Evolutionary conservation across 2,329 filamentous ascomycete genomes (phyloP), one percentile per base, ranked within the genome.

Genomic region (Fusarium sp.): DNA sequence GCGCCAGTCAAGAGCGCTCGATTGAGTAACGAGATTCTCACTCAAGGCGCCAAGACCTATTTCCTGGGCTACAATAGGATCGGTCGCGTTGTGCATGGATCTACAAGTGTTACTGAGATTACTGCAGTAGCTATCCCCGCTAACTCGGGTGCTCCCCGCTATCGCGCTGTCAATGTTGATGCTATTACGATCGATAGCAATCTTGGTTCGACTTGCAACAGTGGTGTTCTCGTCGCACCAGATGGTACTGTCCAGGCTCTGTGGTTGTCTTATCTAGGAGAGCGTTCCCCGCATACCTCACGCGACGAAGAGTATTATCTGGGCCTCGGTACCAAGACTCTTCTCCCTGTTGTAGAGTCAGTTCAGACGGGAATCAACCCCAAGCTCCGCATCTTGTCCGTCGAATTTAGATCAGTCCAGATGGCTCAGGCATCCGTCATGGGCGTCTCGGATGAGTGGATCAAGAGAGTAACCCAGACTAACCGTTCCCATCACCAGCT

Each of bases 11-110:
- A 94, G 82, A 95, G 92, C 67, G 96, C 96, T 6, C 92, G 88
- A 72, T 85, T 99, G 48, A 93, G 93, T 74, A 89, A 85, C 8
- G 88, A 92, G 56, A 89, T 90, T 72, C 93, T 98, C 76, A 94
- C 93, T 50, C 96, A 98, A 81, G 96, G 96, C 35, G 93, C 94
- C 47, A 91, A 95, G 58, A 97, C 94, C 0, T 94, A 97, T 70
- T 99, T 99, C 80, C 91, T 99, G 66, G 96, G 96, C n/a, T 96
- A 97, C 82, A 99, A 99, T 76, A 90, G 96, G 70, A 98, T 97
- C 69, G 91, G 95, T 63, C 89, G 95, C 35, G 93, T 97, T 39
- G 95, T 98, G 6, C 93, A 97, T 71, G 92, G 94, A 7, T 94
- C 97, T 72, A 98, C 96, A 0, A 93, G 91, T 0, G 94, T 99